Evolutionary conservation across 2,329 filamentous ascomycete genomes (phyloP).

Genomic region (Rutstroemia sydowiana): DNA sequence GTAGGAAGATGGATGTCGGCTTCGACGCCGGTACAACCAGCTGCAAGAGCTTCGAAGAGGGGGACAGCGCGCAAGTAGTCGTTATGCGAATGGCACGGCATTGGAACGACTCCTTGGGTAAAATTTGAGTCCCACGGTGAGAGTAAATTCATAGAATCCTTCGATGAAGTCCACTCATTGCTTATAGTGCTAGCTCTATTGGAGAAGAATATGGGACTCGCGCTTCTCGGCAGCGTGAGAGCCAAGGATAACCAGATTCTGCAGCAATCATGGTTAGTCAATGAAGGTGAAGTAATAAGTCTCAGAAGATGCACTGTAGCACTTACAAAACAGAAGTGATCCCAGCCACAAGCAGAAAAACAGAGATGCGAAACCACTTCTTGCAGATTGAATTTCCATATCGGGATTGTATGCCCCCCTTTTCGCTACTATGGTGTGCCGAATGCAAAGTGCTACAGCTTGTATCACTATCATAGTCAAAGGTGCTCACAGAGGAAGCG

Average conservation of each 20-base stretch:
- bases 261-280: background rate
- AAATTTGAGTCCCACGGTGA: background rate
- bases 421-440: background rate
- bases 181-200: background rate
- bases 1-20: constrained; percentile 41
- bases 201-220: background rate
- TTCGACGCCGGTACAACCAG: constrained; percentile 50
- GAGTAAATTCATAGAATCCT: background rate
- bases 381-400: background rate
- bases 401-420: background rate
- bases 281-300: background rate
- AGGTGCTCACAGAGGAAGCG: background rate
- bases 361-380: background rate
- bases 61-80: constrained; percentile 46
- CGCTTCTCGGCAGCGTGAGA: background rate
- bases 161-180: background rate
- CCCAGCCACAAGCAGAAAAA: background rate
- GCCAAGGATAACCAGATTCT: background rate
- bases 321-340: background rate
- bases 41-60: constrained; percentile 43
- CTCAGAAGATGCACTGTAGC: background rate
- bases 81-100: constrained; percentile 39
- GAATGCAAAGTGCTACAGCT: background rate
- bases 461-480: constrained; percentile 1
- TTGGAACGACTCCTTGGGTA: background rate